A percentile compares a stretch with the other conserved stretches of the same genome.
These are phyloP conservation scores for Mycena citricolor DNA, from an alignment of 1,284 basidiomycete genomes.

Conservation along the genomic window DNA sequence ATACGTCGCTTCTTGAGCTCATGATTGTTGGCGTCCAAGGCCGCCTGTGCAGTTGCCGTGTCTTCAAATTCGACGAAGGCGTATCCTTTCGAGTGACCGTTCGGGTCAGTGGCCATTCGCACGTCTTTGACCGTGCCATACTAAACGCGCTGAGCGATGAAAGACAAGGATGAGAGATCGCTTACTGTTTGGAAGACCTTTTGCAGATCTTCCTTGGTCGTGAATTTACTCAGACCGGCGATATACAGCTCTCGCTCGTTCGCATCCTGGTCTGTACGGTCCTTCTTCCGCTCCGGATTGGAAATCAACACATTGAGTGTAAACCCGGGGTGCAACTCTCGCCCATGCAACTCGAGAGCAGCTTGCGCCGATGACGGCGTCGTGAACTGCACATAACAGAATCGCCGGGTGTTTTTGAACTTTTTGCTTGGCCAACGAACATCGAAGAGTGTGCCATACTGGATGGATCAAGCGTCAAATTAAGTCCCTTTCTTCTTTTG, in stretches of 20 bases:
- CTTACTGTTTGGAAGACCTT: conserved; percentile 74
- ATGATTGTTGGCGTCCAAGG: conserved; percentile 79
- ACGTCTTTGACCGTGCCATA: conserved; percentile 83
- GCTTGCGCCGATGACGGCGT: conserved; percentile 77
- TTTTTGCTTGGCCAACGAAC: conserved; percentile 98
- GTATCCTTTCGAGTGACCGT: conserved; percentile 79
- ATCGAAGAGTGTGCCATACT: conserved; percentile 92
- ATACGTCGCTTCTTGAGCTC: conserved; percentile 85
- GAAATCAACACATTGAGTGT: conserved; percentile 83
- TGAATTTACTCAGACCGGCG: conserved; percentile 77
- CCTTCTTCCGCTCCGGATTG: conserved; percentile 86
- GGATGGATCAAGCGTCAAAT: conserved; percentile 11
- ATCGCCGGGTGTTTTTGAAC: conserved; percentile 86
- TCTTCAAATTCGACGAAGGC: conserved; percentile 92
- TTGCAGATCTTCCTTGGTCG: conserved; percentile 71
- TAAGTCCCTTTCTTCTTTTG: too few species aligned
- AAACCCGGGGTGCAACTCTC: conserved; percentile 67
- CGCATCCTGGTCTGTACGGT: conserved; percentile 82
- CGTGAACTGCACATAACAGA: conserved; percentile 93
- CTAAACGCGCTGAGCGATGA: conserved; percentile 45
- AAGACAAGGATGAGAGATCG: background rate
- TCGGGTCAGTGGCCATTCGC: conserved; percentile 72
- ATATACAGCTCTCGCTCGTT: conserved; percentile 85
- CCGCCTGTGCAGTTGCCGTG: conserved; percentile 72
- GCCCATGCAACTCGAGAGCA: conserved; percentile 77